Base-by-base conservation (phyloP, 2,329 filamentous ascomycete genomes). In the Colletotrichum spaethianum region DNA sequence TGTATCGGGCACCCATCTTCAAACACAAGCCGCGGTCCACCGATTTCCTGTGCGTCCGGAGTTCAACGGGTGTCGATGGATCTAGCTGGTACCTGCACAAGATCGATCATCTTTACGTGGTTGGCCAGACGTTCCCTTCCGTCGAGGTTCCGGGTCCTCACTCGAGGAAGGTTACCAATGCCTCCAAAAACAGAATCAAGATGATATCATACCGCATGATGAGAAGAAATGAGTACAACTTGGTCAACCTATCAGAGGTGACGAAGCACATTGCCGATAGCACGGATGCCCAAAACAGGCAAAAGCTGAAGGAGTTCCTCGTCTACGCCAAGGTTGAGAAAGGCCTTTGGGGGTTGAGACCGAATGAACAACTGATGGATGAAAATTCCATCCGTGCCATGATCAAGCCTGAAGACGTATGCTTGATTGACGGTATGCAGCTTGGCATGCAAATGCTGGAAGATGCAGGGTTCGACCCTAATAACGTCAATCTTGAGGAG, bases 221-320 rank as follows among this genome's bases (percentile, higher is more conserved):
- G 77, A 90, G 92, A 74, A 93, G 94, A 77, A 94, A 92, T 77
- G 86, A 90, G 23, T 89, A 92, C 33, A 86, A 91, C 72, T 88
- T 91, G 55, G 89, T 95, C 31, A 92, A 92, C 28, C 90, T 97
- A 20, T 90, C 90, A n/a, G 94, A 96, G 77, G 93, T 99, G 46
- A 98, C 95, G 3, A 93, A 91, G 55, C 96, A 99, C 80, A 94
- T 98, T 73, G 94, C 94, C 9, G 96, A 96, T 48, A 96, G 95
- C 7, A 96, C 94, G 26, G 96, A 98, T 79, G 95, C 96, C 67
- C 96, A 98, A 79, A 98, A 98, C 77, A 91, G 96, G 42, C 95
- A 97, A 78, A 98, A 98, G 82, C 92, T 99, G 83, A 96, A 98
- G 78, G 96, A 99, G 77, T 98, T 99, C 80, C 91, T 99, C 76